A percentile compares a stretch with the other conserved stretches of the same genome.
Evolutionary conservation across 2,329 filamentous ascomycete genomes (phyloP).

Genomic region (Sclerotinia nivalis): DNA sequence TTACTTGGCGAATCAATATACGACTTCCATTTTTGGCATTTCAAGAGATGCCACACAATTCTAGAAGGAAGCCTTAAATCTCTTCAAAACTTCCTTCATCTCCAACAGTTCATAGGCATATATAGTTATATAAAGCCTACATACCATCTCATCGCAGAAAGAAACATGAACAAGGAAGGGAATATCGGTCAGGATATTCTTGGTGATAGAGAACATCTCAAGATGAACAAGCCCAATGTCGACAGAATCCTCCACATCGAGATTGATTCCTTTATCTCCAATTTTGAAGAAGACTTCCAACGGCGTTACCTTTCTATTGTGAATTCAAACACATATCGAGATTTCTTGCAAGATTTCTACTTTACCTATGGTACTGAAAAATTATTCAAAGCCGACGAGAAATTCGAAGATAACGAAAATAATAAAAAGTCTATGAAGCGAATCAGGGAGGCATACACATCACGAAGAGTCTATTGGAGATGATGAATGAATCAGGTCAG

Average conservation of each 20-base stretch:
- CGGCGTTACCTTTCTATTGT: no score
- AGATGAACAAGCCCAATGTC: not conserved
- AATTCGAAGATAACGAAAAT: not conserved
- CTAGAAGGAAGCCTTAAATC: not conserved
- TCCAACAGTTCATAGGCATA: not conserved
- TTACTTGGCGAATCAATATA: accelerated
- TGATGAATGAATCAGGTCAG: not conserved
- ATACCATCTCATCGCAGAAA: not conserved
- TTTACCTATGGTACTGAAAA: no score
- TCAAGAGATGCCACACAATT: not conserved
- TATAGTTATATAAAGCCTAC: not conserved
- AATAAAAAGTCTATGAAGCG: not conserved
- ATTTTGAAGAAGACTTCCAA: not conserved
- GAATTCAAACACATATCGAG: no score
- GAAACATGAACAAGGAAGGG: not conserved
- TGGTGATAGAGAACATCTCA: no score
- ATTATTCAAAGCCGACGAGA: not conserved
- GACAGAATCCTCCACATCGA: not conserved
- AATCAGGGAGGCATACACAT: not conserved
- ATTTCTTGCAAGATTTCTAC: no score
- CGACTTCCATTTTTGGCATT: accelerated
- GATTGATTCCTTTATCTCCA: not conserved
- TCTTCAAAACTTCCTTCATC: not conserved
- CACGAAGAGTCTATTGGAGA: not conserved
- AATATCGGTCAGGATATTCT: not conserved